Evolutionary conservation across 768 basidiomycete species (phyloP).

Genomic region (Podaxis sp.): DNA sequence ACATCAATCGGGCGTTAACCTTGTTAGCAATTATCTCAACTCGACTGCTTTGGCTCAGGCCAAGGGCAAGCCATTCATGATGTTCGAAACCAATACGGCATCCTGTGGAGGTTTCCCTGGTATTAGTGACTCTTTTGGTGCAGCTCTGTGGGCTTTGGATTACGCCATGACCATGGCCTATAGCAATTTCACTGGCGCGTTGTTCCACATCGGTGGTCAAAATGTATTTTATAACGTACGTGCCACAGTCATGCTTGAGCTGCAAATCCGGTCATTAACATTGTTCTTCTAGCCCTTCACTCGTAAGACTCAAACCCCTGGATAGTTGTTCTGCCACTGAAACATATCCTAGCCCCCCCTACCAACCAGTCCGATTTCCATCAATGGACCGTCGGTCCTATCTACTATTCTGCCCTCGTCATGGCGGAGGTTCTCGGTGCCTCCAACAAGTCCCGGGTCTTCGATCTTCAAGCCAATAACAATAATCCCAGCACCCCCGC

Average conservation of each 20-base stretch:
- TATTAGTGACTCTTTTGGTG: conserved; percentile 59
- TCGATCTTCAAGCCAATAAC: conserved; percentile 57
- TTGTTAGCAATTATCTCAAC: conserved; percentile 52
- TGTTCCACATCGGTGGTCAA: conserved; percentile 62
- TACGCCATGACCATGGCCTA: conserved; percentile 58
- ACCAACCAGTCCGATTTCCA: conserved; percentile 57
- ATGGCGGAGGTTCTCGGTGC: conserved; percentile 68
- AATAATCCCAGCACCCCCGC: conserved; percentile 58
- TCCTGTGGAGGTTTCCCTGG: conserved; percentile 70
- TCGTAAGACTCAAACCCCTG: conserved; percentile 34
- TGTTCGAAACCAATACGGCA: conserved; percentile 73
- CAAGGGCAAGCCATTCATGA: conserved; percentile 46
- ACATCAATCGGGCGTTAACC: conserved; percentile 49
- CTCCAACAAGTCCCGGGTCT: conserved; percentile 57
- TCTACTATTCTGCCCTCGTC: conserved; percentile 73
- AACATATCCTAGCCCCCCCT: conserved; percentile 39
- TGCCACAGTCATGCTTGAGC: conserved; percentile 16
- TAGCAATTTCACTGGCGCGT: conserved; percentile 47
- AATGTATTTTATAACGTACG: conserved; percentile 65
- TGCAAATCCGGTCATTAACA: conserved; percentile 35
- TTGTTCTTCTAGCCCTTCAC: conserved; percentile 52
- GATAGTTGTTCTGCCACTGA: not conserved
- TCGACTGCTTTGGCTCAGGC: conserved; percentile 43
- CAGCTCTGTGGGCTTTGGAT: conserved; percentile 63
- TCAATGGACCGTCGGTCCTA: conserved; percentile 74